Conservation (phyloP, 257 asterid genomes). For the Forsythia viridissima region DNA sequence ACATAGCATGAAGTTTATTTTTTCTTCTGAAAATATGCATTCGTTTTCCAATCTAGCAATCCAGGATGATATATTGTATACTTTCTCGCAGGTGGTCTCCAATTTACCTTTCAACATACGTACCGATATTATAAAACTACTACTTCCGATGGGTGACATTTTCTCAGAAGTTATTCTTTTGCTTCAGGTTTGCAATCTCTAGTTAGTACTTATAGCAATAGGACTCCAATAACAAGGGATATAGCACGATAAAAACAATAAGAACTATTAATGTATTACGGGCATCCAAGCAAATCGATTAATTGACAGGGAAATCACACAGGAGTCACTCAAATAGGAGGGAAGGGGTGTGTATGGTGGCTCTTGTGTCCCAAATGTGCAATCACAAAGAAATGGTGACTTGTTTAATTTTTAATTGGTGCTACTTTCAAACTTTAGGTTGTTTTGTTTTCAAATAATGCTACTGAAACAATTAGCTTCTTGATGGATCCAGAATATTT, state of each 20-base stretch:
- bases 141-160: slow-evolving; percentile 98
- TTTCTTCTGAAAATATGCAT: background rate
- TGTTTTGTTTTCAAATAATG: background rate
- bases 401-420: background rate
- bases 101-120: slow-evolving; percentile 95
- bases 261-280: background rate
- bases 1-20: background rate
- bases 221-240: background rate
- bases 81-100: slow-evolving; percentile 73
- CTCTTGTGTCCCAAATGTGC: background rate
- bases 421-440: background rate
- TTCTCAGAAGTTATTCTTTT: slow-evolving; percentile 84
- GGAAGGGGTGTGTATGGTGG: background rate
- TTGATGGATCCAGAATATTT: no score
- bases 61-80: background rate
- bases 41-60: background rate
- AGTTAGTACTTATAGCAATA: background rate
- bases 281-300: background rate
- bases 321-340: background rate
- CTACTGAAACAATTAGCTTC: background rate
- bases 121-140: slow-evolving; percentile 82
- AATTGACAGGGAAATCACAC: background rate
- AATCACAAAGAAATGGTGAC: background rate
- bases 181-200: slow-evolving; percentile 63
- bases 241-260: background rate